Conservation (phyloP, 495 filamentous ascomycete genomes). For the Trichoderma orchidacearum region DNA sequence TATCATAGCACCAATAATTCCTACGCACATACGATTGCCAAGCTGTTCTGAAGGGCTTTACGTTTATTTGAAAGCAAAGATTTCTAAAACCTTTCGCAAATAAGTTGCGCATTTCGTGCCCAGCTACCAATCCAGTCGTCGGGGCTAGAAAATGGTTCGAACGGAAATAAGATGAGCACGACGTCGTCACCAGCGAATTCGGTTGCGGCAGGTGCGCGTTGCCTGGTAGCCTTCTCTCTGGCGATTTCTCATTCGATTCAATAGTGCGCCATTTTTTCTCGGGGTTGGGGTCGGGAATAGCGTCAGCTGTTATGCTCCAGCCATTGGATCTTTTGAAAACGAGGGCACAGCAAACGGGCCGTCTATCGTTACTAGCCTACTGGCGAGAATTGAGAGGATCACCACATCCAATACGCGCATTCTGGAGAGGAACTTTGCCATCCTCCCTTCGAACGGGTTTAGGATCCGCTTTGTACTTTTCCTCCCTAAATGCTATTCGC, state of each 20-base stretch:
- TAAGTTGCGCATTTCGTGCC: too few species aligned
- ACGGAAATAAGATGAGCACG: background rate
- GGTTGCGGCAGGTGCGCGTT: background rate
- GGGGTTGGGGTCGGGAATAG: constrained; percentile 74
- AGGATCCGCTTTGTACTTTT: constrained; percentile 91
- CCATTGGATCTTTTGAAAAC: constrained; percentile 96
- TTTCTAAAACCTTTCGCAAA: too few species aligned
- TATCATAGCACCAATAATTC: too few species aligned
- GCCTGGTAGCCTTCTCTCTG: background rate
- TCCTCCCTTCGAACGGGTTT: constrained; percentile 85
- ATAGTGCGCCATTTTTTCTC: constrained; percentile 73
- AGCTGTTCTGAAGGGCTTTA: too few species aligned
- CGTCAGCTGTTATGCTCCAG: constrained; percentile 81
- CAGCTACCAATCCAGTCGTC: too few species aligned
- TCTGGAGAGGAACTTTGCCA: constrained; percentile 92
- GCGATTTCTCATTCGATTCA: background rate
- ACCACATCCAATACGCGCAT: constrained; percentile 26
- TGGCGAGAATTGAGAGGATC: constrained; percentile 21
- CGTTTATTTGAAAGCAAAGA: too few species aligned
- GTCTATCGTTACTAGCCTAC: constrained; percentile 39
- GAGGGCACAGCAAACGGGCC: constrained; percentile 70
- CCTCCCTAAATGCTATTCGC: constrained; percentile 69
- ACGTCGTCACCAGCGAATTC: background rate
- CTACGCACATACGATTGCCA: too few species aligned
- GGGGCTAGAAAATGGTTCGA: too few species aligned